Base-by-base conservation (phyloP, 2,329 filamentous ascomycete genomes). In the Botryotinia convoluta region DNA sequence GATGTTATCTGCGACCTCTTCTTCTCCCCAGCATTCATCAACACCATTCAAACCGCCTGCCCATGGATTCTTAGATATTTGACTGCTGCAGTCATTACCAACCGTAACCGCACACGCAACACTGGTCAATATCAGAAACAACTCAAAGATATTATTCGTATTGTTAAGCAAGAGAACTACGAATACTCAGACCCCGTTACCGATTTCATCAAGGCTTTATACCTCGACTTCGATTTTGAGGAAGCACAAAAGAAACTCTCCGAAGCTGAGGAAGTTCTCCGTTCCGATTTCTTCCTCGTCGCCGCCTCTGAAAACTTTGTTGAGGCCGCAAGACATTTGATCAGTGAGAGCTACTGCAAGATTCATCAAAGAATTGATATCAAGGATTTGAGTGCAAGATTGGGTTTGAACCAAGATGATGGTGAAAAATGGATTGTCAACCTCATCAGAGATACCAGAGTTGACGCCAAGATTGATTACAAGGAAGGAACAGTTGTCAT, bases 381-480 rank as follows among this genome's bases (percentile, higher is more conserved):
- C 83, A 94, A 95, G 89, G 96, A 98, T 80, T 89, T 99, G 74
- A 97, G 94, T 77, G 92, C 91, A 76, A 93, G 96, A 82, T 90
- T 99, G 74, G 96, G 95, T 77, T 88, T 99, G 77, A 94, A 92
- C 82, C 91, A 95, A 80, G 94, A 97, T 81, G 96, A 98, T 81
- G 96, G 96, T 80, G 96, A 99, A 90, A 99, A 99, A 88, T 99
- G 96, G 96, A 99, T 99, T 81, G 96, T 99, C 80, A 99, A 99
- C 87, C 89, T 99, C 77, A 99, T 99, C 85, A 92, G 96, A 77
- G 96, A 99, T 85, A 99, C 96, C 37, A 90, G 95, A 76, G 93
- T 99, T 76, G 96, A 99, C 82, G 96, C 96, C 81, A 99, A 99
- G 90, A 98, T 98, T 82, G 96, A 99, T 86, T 98, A 97, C 86